A percentile compares a stretch with the other conserved stretches of the same genome.
Conservation (phyloP, 805 yeast species). For the Saccharomycopsis selenospora region DNA sequence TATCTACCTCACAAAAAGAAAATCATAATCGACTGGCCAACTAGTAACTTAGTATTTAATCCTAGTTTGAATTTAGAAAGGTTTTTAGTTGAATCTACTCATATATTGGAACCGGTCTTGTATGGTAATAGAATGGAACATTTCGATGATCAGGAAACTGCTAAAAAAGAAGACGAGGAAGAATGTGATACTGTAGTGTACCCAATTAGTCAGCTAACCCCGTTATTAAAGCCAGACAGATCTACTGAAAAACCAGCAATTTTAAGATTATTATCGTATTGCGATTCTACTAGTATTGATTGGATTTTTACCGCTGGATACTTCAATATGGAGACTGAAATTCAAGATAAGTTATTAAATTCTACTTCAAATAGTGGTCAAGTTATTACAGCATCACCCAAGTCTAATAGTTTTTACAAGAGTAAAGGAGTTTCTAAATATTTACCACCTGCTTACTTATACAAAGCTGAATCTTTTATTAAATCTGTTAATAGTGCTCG, state of each 20-base stretch:
- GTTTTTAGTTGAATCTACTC: constrained; percentile 51
- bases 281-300: constrained; percentile 44
- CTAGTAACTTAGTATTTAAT: constrained; percentile 54
- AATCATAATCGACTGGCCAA: constrained; percentile 68
- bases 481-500: constrained; percentile 27
- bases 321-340: constrained; percentile 80
- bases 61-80: constrained; percentile 49
- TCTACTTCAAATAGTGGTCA: constrained; percentile 50
- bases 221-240: constrained; percentile 54
- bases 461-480: constrained; percentile 64
- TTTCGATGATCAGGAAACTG: constrained; percentile 20
- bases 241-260: constrained; percentile 82
- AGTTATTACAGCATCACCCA: constrained; percentile 86
- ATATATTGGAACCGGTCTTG: constrained; percentile 51
- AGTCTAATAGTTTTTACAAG: constrained; percentile 88
- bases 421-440: constrained; percentile 75
- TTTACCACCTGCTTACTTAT: constrained; percentile 80
- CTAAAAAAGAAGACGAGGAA: constrained; percentile 24
- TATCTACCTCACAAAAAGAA: constrained; percentile 39
- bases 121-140: constrained; percentile 31
- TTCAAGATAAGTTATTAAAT: constrained; percentile 49
- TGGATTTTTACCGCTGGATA: constrained; percentile 97
- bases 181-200: constrained; percentile 60
- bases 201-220: constrained; percentile 89
- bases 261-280: constrained; percentile 48